phyloP scores from a whole-genome alignment of 805 yeast species.

The Yamadazyma akitaensis region DNA sequence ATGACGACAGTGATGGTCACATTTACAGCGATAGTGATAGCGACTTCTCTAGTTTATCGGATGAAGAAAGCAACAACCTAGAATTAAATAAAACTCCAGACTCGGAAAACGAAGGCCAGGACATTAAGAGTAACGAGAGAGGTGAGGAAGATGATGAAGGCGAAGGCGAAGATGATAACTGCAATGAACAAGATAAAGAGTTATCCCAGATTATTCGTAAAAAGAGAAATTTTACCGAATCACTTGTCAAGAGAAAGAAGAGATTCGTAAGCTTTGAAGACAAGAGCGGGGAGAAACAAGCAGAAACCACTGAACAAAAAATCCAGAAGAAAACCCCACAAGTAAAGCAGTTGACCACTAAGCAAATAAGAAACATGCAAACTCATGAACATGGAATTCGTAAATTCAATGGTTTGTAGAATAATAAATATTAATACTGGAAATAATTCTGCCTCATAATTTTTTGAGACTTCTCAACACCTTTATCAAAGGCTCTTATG shows the following conservation, averaged over 20 bases:
- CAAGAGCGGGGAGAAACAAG: slow-evolving; percentile 7
- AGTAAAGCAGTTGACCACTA: slow-evolving; percentile 32
- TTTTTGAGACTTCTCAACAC: background rate
- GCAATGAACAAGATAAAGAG: too few relatives aligned
- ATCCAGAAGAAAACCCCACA: slow-evolving; percentile 29
- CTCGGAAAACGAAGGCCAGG: background rate
- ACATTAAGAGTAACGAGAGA: slow-evolving; percentile 3
- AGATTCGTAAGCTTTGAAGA: slow-evolving; percentile 1
- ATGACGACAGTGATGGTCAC: slow-evolving; percentile 25
- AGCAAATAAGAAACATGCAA: slow-evolving; percentile 47
- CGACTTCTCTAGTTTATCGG: background rate
- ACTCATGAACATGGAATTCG: slow-evolving; percentile 62
- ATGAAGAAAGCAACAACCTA: background rate
- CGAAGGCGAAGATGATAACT: background rate
- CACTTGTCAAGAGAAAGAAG: background rate
- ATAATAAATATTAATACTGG: background rate
- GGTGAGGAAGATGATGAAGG: slow-evolving; percentile 6
- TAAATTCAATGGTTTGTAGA: slow-evolving; percentile 57
- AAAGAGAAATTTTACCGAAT: slow-evolving; percentile 8
- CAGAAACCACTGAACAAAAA: slow-evolving; percentile 1
- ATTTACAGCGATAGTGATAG: slow-evolving; percentile 13
- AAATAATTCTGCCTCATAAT: background rate
- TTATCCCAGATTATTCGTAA: slow-evolving; percentile 13
- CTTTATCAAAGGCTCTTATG: slow-evolving; percentile 18
- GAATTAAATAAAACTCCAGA: background rate